A percentile compares a stretch with the other conserved stretches of the same genome.
These are phyloP conservation scores for Raddia distichophylla DNA, from an alignment of 176 grass and related monocot genomes.

Conservation along the genomic window DNA sequence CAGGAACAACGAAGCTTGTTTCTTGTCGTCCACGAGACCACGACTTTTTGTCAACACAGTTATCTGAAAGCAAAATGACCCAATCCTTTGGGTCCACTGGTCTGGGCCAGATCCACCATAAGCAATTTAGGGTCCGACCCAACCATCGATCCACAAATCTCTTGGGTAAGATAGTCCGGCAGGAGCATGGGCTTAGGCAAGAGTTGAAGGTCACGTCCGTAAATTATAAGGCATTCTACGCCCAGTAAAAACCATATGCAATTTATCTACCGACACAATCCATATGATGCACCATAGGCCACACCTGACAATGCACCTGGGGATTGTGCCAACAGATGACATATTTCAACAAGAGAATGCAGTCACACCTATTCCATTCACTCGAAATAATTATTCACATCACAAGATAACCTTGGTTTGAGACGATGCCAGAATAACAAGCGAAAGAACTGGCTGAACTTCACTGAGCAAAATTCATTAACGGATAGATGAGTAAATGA, in stretches of 20 bases:
- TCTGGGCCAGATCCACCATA: no score
- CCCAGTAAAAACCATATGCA: background rate
- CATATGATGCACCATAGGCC: background rate
- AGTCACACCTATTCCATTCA: background rate
- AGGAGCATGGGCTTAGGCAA: background rate
- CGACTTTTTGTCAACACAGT: no score
- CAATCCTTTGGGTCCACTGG: no score
- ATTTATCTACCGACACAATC: background rate
- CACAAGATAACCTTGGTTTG: background rate
- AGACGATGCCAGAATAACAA: background rate
- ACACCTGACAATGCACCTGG: background rate
- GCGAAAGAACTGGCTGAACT: background rate
- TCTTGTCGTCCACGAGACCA: no score
- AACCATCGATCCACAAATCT: no score
- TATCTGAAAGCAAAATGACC: no score
- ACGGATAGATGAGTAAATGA: background rate
- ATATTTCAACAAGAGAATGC: background rate
- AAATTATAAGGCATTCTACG: background rate
- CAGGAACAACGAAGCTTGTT: no score
- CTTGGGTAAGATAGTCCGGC: no score
- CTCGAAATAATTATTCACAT: background rate
- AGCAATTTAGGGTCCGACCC: no score
- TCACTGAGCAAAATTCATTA: background rate
- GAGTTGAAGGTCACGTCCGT: background rate
- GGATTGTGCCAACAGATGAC: background rate